Base-by-base conservation (phyloP, 805 yeast species). In the Wilhelminamyces savonicus region DNA sequence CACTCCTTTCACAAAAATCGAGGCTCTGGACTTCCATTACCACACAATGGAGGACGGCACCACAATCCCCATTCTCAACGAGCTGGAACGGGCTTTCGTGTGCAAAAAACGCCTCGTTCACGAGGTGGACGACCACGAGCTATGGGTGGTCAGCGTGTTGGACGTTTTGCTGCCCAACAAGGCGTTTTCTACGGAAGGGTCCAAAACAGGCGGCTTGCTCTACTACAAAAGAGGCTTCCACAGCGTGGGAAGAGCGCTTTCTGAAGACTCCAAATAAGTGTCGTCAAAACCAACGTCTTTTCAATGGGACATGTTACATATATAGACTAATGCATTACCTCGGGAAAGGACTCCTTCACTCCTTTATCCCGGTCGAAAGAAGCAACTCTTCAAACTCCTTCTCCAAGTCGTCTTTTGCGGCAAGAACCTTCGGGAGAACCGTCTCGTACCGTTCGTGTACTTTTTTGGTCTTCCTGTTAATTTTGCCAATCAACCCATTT, bases 81-180 rank as follows among this genome's bases (percentile, higher is more conserved):
- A 70, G 15, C 68, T 76, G 20, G 87, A 79, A 38, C 58, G 76
- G 27, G 71, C 77, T 2, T 56, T 83, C 37, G 69, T 83, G 13
- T 83, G 92, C 50, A 62, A 70, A 31, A 72, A 71, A 30, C 59
- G 54, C 26, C 58, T 65, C 16, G 72, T 69, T 4, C 66, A 82
- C 29, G 51, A 52, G 8, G 79, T 86, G 1, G 87, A 82, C 36
- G 86, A 82, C 47, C 97, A 90, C 56, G 95, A 88, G 50, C 76
- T 90, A 3, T 85, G 96, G 92, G 75, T 87, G 4, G 95, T 85
- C 3, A 69, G 74, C 36, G 94, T 90, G 4, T 57, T 64, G 21
- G 81, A 81, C 23, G 71, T 82, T 3, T 37, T 60, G 22, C 39
- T 37, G n/a, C 58, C 56, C 2, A 52, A 54, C 21, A 33, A 37